Base-by-base conservation (phyloP, 2,329 filamentous ascomycete genomes). In the Trichoderma guizhouense region DNA sequence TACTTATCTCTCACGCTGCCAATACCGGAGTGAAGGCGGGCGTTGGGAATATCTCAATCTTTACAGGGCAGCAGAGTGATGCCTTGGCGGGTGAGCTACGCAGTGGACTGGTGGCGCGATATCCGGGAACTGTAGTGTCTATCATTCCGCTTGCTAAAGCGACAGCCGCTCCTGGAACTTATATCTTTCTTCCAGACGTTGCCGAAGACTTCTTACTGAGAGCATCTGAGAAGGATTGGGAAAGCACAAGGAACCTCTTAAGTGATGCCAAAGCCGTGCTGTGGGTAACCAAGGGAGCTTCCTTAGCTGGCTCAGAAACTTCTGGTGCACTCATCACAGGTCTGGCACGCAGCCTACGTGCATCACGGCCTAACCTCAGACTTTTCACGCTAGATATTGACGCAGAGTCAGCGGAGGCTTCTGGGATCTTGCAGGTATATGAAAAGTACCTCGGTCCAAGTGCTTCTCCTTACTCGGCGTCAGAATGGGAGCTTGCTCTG, bases 401-500 rank as follows among this genome's bases (percentile, higher is more conserved):
- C 15, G 11, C 43, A 18, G 34, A 14, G 11, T 68, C 71, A 8
- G 43, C 21, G 18, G 64, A 55, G 18, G 47, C 39, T 15, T 39
- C 71, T 34, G 32, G 21, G 3, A 71, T 71, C 14, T 21, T 64
- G 26, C 66, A 64, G 14, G 43, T 53, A 12, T 72, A 72, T 43
- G 67, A 65, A 34, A 72, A 71, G 18, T 58, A 65, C 18, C 26
- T 72, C 28, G 66, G 71, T 2, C 65, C 71, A 14, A 14, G 43
- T 24, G 60, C 66, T 34, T 72, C 71, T 14, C 65, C 71, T 6
- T 65, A 72, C 53, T 70, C 60, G 18, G 24, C 67, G 28, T 47
- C 43, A 7, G 71, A 72, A 14, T 72, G 71, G 71, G 71, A 72
- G 51, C 61, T 72, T 69, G 66, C 71, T 21, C 18, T 64, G 9